These are phyloP conservation scores for Tympanopsis confertula DNA, from an alignment of 2,329 filamentous ascomycete genomes.

Conservation along the genomic window DNA sequence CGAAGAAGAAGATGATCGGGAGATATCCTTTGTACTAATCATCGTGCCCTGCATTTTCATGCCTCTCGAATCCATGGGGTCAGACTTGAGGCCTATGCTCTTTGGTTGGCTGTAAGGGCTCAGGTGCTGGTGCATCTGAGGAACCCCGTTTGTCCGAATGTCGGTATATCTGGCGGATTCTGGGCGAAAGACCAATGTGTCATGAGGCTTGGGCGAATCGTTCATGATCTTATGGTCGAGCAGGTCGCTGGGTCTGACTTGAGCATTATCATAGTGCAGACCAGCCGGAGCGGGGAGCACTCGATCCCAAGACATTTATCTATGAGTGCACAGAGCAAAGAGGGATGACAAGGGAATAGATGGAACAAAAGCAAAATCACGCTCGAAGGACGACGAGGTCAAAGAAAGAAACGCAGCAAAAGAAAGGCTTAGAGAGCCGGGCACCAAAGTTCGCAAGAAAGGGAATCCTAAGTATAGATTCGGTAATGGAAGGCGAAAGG, in stretches of 20 bases:
- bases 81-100: too few relatives aligned
- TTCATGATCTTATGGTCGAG: conserved; percentile 1
- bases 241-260: not conserved
- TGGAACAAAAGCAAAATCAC: too few relatives aligned
- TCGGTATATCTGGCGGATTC: not conserved
- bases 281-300: not conserved
- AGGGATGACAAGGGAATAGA: not conserved
- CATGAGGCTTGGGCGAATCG: not conserved
- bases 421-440: too few relatives aligned
- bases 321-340: not conserved
- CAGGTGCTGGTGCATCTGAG: not conserved
- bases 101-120: too few relatives aligned
- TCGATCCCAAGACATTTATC: conserved; percentile 1
- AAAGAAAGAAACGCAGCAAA: not conserved
- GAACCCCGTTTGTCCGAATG: not conserved
- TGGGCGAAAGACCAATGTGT: not conserved
- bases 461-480: too few relatives aligned
- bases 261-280: not conserved
- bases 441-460: too few relatives aligned
- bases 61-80: too few relatives aligned
- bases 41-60: too few relatives aligned
- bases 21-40: too few relatives aligned
- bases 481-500: too few relatives aligned
- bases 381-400: too few relatives aligned
- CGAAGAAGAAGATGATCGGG: too few relatives aligned